phyloP scores from a whole-genome alignment of 805 yeast genomes.

The Blastobotrys robertii region DNA sequence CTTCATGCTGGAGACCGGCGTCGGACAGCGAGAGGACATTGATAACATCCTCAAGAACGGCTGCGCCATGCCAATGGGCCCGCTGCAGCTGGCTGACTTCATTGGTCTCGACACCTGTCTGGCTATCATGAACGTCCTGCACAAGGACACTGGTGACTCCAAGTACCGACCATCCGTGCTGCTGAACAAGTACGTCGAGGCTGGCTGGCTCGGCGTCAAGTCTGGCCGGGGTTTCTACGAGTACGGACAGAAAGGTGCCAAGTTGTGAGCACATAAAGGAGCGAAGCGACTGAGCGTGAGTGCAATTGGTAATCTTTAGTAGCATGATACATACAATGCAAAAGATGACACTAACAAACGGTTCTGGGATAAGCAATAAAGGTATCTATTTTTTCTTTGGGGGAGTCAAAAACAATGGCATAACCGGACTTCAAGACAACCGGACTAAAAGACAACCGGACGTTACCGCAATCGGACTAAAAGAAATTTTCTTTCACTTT shows the following conservation, averaged over 20 bases:
- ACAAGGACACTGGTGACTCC: conserved; percentile 32
- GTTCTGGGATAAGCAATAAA: too few relatives aligned
- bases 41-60: conserved; percentile 37
- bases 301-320: too few relatives aligned
- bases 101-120: conserved; percentile 36
- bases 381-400: too few relatives aligned
- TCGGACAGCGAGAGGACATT: conserved; percentile 32
- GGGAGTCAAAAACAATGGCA: too few relatives aligned
- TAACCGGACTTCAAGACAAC: too few relatives aligned
- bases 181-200: conserved; percentile 32
- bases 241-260: conserved; percentile 18
- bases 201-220: conserved; percentile 34
- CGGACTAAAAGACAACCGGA: too few relatives aligned
- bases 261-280: not conserved
- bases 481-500: too few relatives aligned
- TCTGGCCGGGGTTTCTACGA: conserved; percentile 34
- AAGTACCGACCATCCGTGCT: conserved; percentile 33
- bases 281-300: too few relatives aligned
- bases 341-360: too few relatives aligned
- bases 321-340: too few relatives aligned
- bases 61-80: conserved; percentile 40
- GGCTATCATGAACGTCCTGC: conserved; percentile 33
- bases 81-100: conserved; percentile 34
- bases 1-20: conserved; percentile 30
- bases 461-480: too few relatives aligned